Conservation (phyloP, 352 stramenopile species). For the Phytopythium aichiense region DNA sequence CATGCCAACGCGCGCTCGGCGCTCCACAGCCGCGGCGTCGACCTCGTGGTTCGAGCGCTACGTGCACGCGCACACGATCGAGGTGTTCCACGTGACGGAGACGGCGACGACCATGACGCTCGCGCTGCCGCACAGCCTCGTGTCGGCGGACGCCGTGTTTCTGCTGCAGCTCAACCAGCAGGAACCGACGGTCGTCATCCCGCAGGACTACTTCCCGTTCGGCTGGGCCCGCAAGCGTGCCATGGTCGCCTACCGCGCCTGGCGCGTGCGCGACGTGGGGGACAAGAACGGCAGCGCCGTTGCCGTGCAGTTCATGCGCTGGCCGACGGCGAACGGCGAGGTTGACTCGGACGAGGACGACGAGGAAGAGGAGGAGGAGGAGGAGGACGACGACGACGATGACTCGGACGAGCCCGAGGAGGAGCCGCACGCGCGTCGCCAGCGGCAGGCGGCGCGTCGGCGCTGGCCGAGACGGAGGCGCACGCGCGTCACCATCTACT, state of each 20-base stretch:
- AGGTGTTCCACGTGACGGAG: conserved; percentile 55
- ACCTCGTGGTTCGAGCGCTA: conserved; percentile 50
- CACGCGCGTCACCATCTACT: conserved; percentile 62
- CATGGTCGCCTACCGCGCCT: conserved; percentile 59
- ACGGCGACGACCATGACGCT: conserved; percentile 55
- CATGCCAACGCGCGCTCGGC: conserved; percentile 18
- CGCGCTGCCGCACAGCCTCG: conserved; percentile 50
- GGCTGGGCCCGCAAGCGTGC: conserved; percentile 40
- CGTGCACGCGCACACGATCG: conserved; percentile 47
- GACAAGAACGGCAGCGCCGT: conserved; percentile 47
- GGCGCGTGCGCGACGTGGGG: conserved; percentile 47
- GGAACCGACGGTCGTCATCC: conserved; percentile 37
- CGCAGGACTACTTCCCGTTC: conserved; percentile 61
- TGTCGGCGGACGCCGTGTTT: conserved; percentile 49
- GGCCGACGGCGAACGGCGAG: conserved; percentile 28
- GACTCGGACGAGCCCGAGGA: conserved; percentile 46
- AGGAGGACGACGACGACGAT: conserved; percentile 33
- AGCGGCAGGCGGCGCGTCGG: conserved; percentile 15
- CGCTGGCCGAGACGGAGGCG: conserved; percentile 19
- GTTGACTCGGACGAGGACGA: conserved; percentile 18
- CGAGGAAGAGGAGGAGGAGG: conserved; percentile 36
- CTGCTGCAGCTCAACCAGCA: conserved; percentile 39
- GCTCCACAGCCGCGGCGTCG: conserved; percentile 22
- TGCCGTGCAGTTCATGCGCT: conserved; percentile 62
- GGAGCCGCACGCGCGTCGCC: conserved; percentile 28